A percentile compares a stretch with the other conserved stretches of the same genome.
These are phyloP conservation scores for Tylopilus sp. DNA, from an alignment of 1,284 basidiomycete species.

Conservation along the genomic window DNA sequence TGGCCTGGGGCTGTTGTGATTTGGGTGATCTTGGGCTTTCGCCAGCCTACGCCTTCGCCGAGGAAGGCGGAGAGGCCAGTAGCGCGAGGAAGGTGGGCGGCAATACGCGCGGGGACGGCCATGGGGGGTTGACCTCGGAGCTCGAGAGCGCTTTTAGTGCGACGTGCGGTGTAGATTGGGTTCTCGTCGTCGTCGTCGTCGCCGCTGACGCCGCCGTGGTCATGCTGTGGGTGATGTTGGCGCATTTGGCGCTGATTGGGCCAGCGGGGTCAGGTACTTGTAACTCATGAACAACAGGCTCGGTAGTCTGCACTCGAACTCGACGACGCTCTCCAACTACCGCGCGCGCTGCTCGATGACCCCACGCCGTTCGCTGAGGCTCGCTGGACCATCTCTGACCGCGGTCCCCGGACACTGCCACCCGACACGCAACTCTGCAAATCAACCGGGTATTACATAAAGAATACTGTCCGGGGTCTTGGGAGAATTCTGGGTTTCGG, in stretches of 20 bases:
- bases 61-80: constrained; percentile 22
- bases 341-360: too few relatives aligned
- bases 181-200: neutral
- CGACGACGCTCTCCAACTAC: too few relatives aligned
- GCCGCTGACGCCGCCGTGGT: neutral
- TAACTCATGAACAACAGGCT: neutral
- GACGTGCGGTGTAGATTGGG: constrained; percentile 20
- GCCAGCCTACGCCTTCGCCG: constrained; percentile 26
- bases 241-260: neutral
- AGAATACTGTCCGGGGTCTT: constrained; percentile 25
- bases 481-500: constrained; percentile 35
- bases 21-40: constrained; percentile 27
- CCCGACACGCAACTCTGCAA: too few relatives aligned
- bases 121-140: constrained; percentile 9
- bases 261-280: neutral
- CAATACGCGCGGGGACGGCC: neutral
- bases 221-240: neutral
- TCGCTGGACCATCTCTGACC: too few relatives aligned
- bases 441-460: constrained; percentile 27
- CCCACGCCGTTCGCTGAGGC: too few relatives aligned
- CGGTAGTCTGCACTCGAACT: too few relatives aligned
- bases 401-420: constrained; percentile 11
- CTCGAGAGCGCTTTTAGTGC: constrained; percentile 21
- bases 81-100: constrained; percentile 14
- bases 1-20: constrained; percentile 63